Evolutionary conservation across 176 grass and related monocot genomes (phyloP), one percentile per base, ranked within the genome.

Genomic region (Bolboschoenus planiculmis): DNA sequence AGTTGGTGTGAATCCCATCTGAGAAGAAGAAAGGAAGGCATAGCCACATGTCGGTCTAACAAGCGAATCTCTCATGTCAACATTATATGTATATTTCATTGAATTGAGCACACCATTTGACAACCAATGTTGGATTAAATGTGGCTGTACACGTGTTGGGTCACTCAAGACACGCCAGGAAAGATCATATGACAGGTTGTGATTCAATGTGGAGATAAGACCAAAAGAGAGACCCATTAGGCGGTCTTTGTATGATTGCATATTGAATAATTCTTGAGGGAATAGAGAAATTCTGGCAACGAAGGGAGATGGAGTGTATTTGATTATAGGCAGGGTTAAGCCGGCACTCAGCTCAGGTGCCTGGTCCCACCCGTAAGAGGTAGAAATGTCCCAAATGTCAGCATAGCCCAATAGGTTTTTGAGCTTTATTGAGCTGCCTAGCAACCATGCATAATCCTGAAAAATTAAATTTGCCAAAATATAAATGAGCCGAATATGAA

Each of bases 341-440:
- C 91, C 91, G 64, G 83, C 20, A 33, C 85, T 71, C 34, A 93
- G 56, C 78, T 88, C 81, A 78, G 93, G 78, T 84, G 54, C 46
- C 50, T 89, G 90, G 57, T 89, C 79, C 87, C 85, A 91, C 3
- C 84, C 88, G 82, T 93, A 97, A 72, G 83, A 81, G 33, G 83
- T 87, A 14, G 90, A 97, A 86, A 84, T 89, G 74, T 93, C 77
- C 88, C 86, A 97, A 42, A 97, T 93, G 56, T 97, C 90, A 35
- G 87, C 93, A 51, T 91, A 89, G 63, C 93, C 90, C 83, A 91
- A 87, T 15, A 88, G 47, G 31, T 97, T 97, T 82, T 83, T 97
- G 13, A 85, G 64, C 54, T 83, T 97, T 30, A 97, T 60, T 46
- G 83, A 89, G 35, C 85, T 89, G 83, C 92, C 88, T 10, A 93